Conservation (phyloP, 2,329 filamentous ascomycete species). For the Fusarium sp. region DNA sequence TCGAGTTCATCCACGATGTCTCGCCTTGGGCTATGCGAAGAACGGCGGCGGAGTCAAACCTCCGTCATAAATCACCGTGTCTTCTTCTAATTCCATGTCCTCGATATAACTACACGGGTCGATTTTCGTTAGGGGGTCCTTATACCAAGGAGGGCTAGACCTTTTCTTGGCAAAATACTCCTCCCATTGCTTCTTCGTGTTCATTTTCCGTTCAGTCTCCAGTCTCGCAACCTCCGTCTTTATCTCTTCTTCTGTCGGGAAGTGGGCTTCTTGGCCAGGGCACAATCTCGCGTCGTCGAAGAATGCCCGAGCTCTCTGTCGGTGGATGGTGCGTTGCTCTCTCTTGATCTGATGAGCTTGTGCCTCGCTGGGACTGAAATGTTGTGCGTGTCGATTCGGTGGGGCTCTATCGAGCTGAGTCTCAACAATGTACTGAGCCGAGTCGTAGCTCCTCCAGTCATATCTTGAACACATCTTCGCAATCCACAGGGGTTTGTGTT, state of each 20-base stretch:
- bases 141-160: background rate
- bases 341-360: background rate
- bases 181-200: background rate
- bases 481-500: background rate
- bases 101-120: background rate
- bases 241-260: background rate
- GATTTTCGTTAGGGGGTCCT: accelerated
- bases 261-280: background rate
- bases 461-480: background rate
- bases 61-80: accelerated
- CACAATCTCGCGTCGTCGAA: constrained; percentile 9
- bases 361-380: too few species aligned
- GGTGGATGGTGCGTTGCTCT: background rate
- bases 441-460: background rate
- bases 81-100: too few species aligned
- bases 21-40: background rate
- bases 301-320: constrained; percentile 22
- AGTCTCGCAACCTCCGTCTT: background rate
- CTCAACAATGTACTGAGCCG: background rate
- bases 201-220: background rate
- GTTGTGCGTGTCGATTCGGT: background rate
- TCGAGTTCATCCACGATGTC: background rate
- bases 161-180: background rate
- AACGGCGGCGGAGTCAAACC: background rate
- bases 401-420: too few species aligned